phyloP scores from a whole-genome alignment of 108 stramenopile genomes.

The Cyclotella distinguenda region DNA sequence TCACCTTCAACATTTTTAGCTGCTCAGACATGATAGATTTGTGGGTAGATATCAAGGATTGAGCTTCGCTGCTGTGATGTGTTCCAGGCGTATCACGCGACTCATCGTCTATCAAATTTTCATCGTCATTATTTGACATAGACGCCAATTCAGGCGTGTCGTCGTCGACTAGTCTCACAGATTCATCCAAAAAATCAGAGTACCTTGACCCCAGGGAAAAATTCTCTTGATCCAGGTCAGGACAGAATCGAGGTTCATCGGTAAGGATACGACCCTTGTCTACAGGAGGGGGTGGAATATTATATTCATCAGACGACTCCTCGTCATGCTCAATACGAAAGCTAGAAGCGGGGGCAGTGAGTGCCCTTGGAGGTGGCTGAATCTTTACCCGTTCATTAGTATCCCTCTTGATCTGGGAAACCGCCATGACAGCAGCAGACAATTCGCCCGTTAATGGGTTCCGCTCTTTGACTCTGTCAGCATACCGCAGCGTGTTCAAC shows the following conservation, averaged over 20 bases:
- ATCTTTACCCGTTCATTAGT: constrained; percentile 5
- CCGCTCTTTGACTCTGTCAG: constrained; percentile 94
- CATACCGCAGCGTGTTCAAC: constrained; percentile 97
- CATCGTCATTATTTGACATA: constrained; percentile 12
- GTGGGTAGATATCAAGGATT: constrained; percentile 57
- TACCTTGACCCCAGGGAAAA: background rate
- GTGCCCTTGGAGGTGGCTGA: constrained; percentile 29
- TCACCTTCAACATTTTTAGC: constrained; percentile 67
- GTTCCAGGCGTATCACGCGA: background rate
- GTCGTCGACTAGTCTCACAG: constrained; percentile 24
- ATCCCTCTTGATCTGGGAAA: constrained; percentile 38
- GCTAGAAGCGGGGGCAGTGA: constrained; percentile 45
- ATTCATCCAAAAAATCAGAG: constrained; percentile 23
- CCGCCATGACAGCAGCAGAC: constrained; percentile 35
- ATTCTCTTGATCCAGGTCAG: constrained; percentile 5
- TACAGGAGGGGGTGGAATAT: constrained; percentile 33
- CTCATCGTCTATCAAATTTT: background rate
- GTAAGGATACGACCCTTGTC: background rate
- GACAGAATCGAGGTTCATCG: background rate
- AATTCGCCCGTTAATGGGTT: constrained; percentile 70
- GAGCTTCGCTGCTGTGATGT: constrained; percentile 40
- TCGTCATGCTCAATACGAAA: constrained; percentile 30
- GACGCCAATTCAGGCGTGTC: constrained; percentile 22
- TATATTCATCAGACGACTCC: constrained; percentile 32
- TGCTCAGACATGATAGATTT: constrained; percentile 57